Conservation (phyloP, 768 basidiomycete species). For the Cystofilobasidium capitatum region DNA sequence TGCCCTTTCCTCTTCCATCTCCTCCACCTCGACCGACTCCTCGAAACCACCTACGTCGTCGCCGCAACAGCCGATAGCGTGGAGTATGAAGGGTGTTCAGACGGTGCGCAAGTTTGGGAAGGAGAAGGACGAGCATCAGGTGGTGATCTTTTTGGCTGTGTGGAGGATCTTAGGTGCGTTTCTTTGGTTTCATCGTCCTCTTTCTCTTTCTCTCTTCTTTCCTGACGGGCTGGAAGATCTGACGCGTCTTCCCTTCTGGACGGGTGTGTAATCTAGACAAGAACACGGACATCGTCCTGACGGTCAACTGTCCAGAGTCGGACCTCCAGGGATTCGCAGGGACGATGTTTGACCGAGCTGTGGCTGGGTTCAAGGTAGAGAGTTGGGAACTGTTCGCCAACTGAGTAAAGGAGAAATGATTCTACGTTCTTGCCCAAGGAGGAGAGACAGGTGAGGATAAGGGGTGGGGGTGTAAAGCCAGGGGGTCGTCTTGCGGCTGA, state of each 20-base stretch:
- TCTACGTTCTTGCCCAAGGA: neutral
- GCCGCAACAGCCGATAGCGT: constrained; percentile 40
- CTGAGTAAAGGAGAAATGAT: neutral
- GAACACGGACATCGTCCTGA: constrained; percentile 69
- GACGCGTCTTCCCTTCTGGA: neutral
- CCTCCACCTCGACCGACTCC: constrained; percentile 39
- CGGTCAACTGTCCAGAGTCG: constrained; percentile 62
- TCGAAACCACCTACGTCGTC: constrained; percentile 38
- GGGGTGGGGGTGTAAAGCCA: neutral
- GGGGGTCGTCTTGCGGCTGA: neutral
- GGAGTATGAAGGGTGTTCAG: constrained; percentile 61
- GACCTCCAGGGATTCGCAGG: constrained; percentile 43
- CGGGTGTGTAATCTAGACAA: constrained; percentile 39
- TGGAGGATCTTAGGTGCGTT: constrained; percentile 55
- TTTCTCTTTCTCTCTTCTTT: neutral
- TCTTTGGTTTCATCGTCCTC: neutral
- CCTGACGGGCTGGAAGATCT: neutral
- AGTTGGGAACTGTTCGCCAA: constrained; percentile 21
- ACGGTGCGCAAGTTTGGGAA: constrained; percentile 66
- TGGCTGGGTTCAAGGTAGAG: constrained; percentile 11
- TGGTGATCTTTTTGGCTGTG: constrained; percentile 68
- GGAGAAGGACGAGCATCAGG: constrained; percentile 41
- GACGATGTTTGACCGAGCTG: constrained; percentile 10
- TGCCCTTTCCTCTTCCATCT: constrained; percentile 45
- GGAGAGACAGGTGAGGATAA: neutral